Conservation (phyloP, 805 yeast genomes). For the Wickerhamomyces rabaulensis region DNA sequence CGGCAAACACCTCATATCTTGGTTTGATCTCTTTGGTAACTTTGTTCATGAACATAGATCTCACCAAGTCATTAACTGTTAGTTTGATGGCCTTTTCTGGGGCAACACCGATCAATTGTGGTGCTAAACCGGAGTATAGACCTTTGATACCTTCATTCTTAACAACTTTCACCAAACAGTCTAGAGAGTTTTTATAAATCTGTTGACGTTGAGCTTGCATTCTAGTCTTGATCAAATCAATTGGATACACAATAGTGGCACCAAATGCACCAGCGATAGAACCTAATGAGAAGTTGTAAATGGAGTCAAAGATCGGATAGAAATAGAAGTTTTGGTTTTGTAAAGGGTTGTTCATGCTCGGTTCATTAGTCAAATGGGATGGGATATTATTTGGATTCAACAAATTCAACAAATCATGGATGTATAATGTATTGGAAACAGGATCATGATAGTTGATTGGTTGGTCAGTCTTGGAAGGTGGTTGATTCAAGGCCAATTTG, state of each 20-base stretch:
- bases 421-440: constrained; percentile 17
- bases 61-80: constrained; percentile 85
- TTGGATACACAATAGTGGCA: constrained; percentile 96
- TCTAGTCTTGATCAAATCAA: constrained; percentile 91
- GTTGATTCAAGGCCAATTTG: constrained; percentile 12
- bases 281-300: constrained; percentile 84
- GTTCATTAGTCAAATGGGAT: constrained; percentile 21
- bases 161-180: constrained; percentile 78
- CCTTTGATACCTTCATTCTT: constrained; percentile 78
- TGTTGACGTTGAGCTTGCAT: constrained; percentile 91
- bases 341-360: not conserved
- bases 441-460: not conserved
- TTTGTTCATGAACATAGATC: constrained; percentile 61
- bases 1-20: constrained; percentile 74
- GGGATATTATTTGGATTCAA: constrained; percentile 33
- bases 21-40: constrained; percentile 43
- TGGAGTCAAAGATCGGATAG: constrained; percentile 74
- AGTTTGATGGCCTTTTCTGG: constrained; percentile 97
- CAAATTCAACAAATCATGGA: constrained; percentile 36
- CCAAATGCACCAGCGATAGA: constrained; percentile 97
- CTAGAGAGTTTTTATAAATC: constrained; percentile 73
- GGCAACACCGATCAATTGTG: constrained; percentile 95
- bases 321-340: constrained; percentile 31
- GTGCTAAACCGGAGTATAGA: constrained; percentile 86
- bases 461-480: not conserved